Percentiles rank a stretch among this genome's conserved stretches.
These are phyloP conservation scores for Flaveria brownii DNA, from an alignment of 129 eudicot genomes.

Conservation along the genomic window DNA sequence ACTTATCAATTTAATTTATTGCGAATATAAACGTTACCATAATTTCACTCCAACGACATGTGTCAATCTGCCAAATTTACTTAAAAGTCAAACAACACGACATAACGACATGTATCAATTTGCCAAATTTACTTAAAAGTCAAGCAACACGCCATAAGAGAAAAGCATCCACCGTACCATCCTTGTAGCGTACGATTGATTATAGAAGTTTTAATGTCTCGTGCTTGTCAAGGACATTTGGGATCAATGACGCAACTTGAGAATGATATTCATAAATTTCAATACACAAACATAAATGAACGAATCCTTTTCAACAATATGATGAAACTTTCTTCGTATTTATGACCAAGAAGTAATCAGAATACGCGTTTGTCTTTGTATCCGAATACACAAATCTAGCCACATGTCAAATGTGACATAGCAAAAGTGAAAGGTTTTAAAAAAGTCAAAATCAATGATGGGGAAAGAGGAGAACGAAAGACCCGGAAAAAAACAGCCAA, in stretches of 20 bases:
- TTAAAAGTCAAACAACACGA: too few species aligned
- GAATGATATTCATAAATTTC: background rate
- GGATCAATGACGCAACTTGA: background rate
- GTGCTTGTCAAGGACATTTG: background rate
- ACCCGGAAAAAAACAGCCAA: conserved; percentile 34
- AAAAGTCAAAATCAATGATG: conserved; percentile 35
- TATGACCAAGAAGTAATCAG: conserved; percentile 8
- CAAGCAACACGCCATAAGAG: too few species aligned
- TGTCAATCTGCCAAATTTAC: background rate
- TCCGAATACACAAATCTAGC: background rate
- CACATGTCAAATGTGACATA: background rate
- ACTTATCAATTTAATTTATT: background rate
- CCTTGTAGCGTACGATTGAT: too few species aligned
- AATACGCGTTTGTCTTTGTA: background rate
- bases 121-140: background rate
- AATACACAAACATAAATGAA: background rate
- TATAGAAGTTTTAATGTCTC: background rate
- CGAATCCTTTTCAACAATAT: background rate
- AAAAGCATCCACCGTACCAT: too few species aligned
- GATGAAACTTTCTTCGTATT: background rate
- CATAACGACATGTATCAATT: background rate
- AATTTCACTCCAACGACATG: background rate
- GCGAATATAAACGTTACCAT: background rate
- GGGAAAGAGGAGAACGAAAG: conserved; percentile 16
- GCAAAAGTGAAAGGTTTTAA: conserved; percentile 14